Evolutionary conservation across 345 rosid species (phyloP).

Genomic region (Pistacia integerrima): DNA sequence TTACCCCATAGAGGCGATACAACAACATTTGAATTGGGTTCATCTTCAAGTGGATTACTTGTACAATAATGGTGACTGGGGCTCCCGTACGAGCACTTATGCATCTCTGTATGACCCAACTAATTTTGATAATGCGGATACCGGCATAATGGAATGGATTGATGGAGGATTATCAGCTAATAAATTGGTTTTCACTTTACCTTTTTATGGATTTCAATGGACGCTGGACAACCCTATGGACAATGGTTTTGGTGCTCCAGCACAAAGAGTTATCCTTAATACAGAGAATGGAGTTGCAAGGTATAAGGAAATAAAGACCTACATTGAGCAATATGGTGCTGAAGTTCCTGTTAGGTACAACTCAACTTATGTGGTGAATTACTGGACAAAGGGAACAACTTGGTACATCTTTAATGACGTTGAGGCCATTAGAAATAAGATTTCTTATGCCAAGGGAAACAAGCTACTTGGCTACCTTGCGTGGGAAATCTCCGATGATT

Average conservation of each 20-base stretch:
- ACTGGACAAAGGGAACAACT: conserved; percentile 14
- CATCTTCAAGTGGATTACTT: background rate
- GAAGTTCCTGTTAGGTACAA: conserved; percentile 21
- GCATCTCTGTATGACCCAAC: background rate
- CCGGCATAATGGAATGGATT: background rate
- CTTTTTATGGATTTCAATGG: conserved; percentile 42
- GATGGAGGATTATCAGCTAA: conserved; percentile 16
- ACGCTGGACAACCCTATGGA: background rate
- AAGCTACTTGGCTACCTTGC: conserved; percentile 40
- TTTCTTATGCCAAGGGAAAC: conserved; percentile 40
- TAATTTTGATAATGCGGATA: background rate
- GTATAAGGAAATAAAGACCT: conserved; percentile 23
- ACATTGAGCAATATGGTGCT: conserved; percentile 13
- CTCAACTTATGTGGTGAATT: conserved; percentile 35
- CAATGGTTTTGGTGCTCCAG: conserved; percentile 13
- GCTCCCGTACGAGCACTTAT: background rate
- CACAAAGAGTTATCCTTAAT: conserved; percentile 8
- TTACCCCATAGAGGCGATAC: background rate
- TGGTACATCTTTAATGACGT: conserved; percentile 54
- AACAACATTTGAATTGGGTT: background rate
- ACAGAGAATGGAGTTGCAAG: background rate
- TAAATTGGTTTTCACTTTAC: conserved; percentile 30
- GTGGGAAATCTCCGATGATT: conserved; percentile 35
- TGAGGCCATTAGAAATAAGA: conserved; percentile 37
- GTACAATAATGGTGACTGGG: too few species aligned